A percentile compares a stretch with the other conserved stretches of the same genome.
These are phyloP conservation scores for Penicillium sp. DNA, from an alignment of 2,329 filamentous ascomycete genomes.

Conservation along the genomic window DNA sequence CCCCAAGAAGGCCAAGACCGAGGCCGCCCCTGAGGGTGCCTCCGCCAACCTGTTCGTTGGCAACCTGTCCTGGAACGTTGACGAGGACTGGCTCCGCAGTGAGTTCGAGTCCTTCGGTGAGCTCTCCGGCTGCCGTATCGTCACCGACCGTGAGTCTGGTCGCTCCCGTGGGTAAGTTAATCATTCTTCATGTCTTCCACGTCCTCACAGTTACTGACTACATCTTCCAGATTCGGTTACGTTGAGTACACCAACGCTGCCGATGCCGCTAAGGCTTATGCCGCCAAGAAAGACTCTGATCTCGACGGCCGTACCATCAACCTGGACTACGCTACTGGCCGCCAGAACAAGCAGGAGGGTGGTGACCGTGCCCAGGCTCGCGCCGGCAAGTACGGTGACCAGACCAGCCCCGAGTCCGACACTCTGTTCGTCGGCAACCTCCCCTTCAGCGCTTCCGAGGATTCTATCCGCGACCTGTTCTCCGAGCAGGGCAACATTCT, in stretches of 20 bases:
- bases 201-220: slow-evolving; percentile 7
- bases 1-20: slow-evolving; percentile 64
- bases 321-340: slow-evolving; percentile 72
- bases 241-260: slow-evolving; percentile 75
- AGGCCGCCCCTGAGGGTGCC: slow-evolving; percentile 31
- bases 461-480: slow-evolving; percentile 72
- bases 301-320: slow-evolving; percentile 73
- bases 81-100: slow-evolving; percentile 75
- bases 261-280: slow-evolving; percentile 68
- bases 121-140: slow-evolving; percentile 70
- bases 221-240: slow-evolving; percentile 68
- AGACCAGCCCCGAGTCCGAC: slow-evolving; percentile 73
- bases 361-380: slow-evolving; percentile 58
- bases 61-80: slow-evolving; percentile 86
- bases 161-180: slow-evolving; percentile 71
- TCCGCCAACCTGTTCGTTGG: slow-evolving; percentile 76
- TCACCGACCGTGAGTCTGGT: slow-evolving; percentile 76
- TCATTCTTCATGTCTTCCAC: not conserved
- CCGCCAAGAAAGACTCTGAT: slow-evolving; percentile 70
- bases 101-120: slow-evolving; percentile 80
- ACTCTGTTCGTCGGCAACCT: slow-evolving; percentile 93
- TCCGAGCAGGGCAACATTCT: slow-evolving; percentile 66
- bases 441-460: slow-evolving; percentile 77
- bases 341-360: slow-evolving; percentile 49
- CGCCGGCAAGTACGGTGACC: slow-evolving; percentile 67